Conservation (phyloP, 345 rosid genomes). For the Hypericum androsaemum region DNA sequence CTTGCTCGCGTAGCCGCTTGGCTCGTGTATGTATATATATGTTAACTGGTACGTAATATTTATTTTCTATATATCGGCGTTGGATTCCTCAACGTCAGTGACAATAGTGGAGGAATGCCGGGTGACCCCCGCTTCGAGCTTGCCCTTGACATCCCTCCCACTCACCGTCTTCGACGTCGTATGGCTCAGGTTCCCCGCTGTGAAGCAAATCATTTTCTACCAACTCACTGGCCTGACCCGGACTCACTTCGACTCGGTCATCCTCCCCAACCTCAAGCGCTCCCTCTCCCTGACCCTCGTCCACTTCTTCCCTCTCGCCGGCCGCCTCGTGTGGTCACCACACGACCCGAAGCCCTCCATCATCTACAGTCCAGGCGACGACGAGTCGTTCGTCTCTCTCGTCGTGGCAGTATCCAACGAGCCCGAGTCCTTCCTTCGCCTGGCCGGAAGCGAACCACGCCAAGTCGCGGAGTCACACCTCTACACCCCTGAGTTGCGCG, state of each 20-base stretch:
- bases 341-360: neutral
- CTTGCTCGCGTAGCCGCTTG: no score
- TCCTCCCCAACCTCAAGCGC: no score
- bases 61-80: no score
- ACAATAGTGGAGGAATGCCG: conserved; percentile 4
- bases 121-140: neutral
- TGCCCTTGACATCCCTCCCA: conserved; percentile 7
- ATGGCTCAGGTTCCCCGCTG: conserved; percentile 9
- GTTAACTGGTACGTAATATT: no score
- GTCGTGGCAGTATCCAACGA: conserved; percentile 9
- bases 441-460: neutral
- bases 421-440: conserved; percentile 1
- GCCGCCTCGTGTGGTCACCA: conserved; percentile 8
- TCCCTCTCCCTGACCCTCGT: no score
- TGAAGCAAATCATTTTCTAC: conserved; percentile 13
- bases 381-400: conserved; percentile 3
- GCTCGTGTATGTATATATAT: no score
- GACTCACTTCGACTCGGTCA: no score
- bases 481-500: neutral
- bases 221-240: neutral
- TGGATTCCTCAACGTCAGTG: no score
- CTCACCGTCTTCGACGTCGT: conserved; percentile 15
- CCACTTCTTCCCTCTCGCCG: no score
- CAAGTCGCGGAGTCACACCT: neutral
- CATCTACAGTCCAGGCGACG: conserved; percentile 6